Conservation (phyloP, 495 filamentous ascomycete species). For the Penicillium robsamsonii region DNA sequence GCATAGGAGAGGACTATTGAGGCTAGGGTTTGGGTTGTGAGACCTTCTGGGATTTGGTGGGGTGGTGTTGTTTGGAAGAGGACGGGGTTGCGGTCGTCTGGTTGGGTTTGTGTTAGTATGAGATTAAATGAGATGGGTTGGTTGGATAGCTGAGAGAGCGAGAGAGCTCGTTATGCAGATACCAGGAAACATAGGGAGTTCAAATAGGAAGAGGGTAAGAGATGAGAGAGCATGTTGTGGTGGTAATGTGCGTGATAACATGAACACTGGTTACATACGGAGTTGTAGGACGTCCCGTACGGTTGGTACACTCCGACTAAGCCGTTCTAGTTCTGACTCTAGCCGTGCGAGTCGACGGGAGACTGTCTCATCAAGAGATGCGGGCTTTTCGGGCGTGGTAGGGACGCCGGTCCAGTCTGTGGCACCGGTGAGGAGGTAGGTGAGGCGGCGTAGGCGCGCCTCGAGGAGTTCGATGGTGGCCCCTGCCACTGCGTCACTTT, state of each 20-base stretch:
- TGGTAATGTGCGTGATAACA: not conserved
- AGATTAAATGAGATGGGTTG: not conserved
- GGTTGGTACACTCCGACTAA: conserved; percentile 46
- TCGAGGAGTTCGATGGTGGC: conserved; percentile 75
- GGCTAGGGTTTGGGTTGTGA: conserved; percentile 45
- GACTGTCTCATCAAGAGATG: conserved; percentile 42
- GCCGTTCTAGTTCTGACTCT: conserved; percentile 55
- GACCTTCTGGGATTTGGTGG: conserved; percentile 40
- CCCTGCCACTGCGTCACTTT: conserved; percentile 40
- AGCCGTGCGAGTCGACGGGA: conserved; percentile 59
- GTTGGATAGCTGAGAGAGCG: not conserved
- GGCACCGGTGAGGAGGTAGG: conserved; percentile 70
- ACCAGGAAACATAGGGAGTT: not conserved
- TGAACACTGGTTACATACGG: conserved; percentile 29
- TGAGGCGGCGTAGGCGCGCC: conserved; percentile 67
- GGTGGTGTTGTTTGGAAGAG: conserved; percentile 50
- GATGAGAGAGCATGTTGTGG: not conserved
- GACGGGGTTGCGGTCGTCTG: conserved; percentile 58
- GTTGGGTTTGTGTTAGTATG: conserved; percentile 13
- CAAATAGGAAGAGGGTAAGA: not conserved
- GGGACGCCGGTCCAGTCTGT: conserved; percentile 43
- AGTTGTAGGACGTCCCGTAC: conserved; percentile 52
- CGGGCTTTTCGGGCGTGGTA: conserved; percentile 37
- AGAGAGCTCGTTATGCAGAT: not conserved
- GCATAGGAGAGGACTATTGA: conserved; percentile 75